Evolutionary conservation across 768 basidiomycete species (phyloP), one percentile per base, ranked within the genome.

Genomic region (Dentipellis fragilis): DNA sequence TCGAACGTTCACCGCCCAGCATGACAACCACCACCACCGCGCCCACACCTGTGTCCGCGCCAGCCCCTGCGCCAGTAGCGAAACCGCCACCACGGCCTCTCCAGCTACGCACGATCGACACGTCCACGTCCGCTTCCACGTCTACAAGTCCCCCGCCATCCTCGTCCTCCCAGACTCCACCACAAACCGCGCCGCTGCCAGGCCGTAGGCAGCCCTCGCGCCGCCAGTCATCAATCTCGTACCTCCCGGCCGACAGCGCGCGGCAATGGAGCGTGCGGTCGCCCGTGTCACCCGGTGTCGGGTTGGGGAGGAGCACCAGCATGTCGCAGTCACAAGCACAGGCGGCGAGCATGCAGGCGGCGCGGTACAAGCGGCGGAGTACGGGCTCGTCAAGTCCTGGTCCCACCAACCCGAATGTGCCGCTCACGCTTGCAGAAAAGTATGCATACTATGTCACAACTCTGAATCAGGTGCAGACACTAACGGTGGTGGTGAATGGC

Each of bases 341-440:
- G 29, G 29, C 29, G 29, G 29, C 29, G 17, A 45, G 42, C 42
- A n/a, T 19, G 42, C 19, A 38, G 9, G 19, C 16, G 6, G 29
- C 29, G 29, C 29, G 16, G 52, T 11, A 40, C 10, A 21, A 19
- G 52, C 17, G 39, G 37, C 38, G n/a, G 48, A 69, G 70, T 58
- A 56, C 66, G 8, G 64, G 66, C 36, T 62, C 61, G 22, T 61
- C 61, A 14, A 16, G n/a, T 22, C 53, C 53, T 19, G 58, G 46
- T 36, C 37, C 51, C 16, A 35, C 21, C 14, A 62, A 64, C 36
- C 65, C 73, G 45, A 71, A 71, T n/a, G 83, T 81, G 14, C 29
- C 29, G 29, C 63, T 79, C 54, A 91, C 88, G 0, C 66, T 89
- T 54, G 78, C 80, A 50, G 89, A 90, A 70, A 85, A 81, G 87